Evolutionary conservation across 1,284 basidiomycete genomes (phyloP), one percentile per base, ranked within the genome.

Genomic region (Cutaneotrichosporon sp.): DNA sequence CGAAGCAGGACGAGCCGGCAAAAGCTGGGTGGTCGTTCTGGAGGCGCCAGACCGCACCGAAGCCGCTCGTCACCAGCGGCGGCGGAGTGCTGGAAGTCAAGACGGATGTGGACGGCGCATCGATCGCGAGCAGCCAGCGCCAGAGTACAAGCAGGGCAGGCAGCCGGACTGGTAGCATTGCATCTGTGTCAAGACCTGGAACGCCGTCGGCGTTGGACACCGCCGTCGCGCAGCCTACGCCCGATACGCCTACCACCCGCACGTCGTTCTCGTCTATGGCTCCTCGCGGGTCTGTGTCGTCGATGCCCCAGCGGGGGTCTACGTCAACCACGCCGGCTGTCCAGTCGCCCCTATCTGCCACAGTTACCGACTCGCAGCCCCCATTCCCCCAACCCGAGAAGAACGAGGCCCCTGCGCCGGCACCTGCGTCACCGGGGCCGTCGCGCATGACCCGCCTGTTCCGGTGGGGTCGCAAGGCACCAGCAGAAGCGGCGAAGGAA

Each of bases 1-100:
- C 54, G 6, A 39, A 49, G 14, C 39, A 51, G 32, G 54, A 59
- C 4, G 27, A 49, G 10, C 29, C 43, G 11, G 22, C 57, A 51
- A 50, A 54, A 53, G n/a, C n/a, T n/a, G 19, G 63, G 20, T 75
- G 74, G 74, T 62, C 63, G 22, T 71, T 75, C 55, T 75, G 72
- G 72, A 62, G 63, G 41, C 65, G 66, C 41, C 19, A 50, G 16
- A 55, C 61, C 1, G 32, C 60, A 12, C 63, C 65, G 12, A 62
- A 65, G 44, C 65, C 66, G 19, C 62, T 74, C 9, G 62, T 63
- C 6, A 75, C 74, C 2, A 68, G 65, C 14, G 74, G 74, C 1
- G 74, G 74, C 11, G 72, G 68, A 5, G 51, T 73, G 7, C 55
- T 75, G 17, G 71, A 75, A 46, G 61, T 70, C 51, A 75, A 74